A percentile compares a stretch with the other conserved stretches of the same genome.
These are phyloP conservation scores for Candida boidinii DNA, from an alignment of 805 yeast genomes.

Conservation along the genomic window DNA sequence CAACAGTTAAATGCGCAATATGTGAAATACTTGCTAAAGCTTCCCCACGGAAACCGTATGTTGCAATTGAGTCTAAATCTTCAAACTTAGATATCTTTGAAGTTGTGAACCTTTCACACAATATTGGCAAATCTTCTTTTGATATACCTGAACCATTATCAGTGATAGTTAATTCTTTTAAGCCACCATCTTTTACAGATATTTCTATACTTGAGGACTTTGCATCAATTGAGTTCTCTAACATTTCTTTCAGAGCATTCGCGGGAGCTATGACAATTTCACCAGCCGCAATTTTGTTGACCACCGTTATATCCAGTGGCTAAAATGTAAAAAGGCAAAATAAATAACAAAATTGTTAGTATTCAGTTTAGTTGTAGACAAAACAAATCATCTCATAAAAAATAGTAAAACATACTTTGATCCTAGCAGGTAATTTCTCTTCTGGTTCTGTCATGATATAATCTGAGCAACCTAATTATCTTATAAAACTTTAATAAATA, in stretches of 20 bases:
- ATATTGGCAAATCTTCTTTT: conserved; percentile 60
- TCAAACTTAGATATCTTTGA: conserved; percentile 71
- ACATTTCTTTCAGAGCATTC: conserved; percentile 86
- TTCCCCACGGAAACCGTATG: conserved; percentile 95
- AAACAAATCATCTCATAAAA: too few species aligned
- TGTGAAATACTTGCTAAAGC: conserved; percentile 94
- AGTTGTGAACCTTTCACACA: conserved; percentile 92
- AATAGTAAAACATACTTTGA: too few species aligned
- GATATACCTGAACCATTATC: conserved; percentile 86
- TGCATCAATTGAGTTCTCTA: conserved; percentile 92
- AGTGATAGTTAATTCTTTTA: conserved; percentile 74
- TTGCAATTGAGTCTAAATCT: conserved; percentile 60
- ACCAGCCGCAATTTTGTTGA: conserved; percentile 93
- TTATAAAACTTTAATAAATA: too few species aligned
- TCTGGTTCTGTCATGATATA: too few species aligned
- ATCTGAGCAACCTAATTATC: too few species aligned
- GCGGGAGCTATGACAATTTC: conserved; percentile 92
- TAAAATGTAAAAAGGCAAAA: too few species aligned
- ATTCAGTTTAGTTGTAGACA: too few species aligned
- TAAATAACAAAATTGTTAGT: too few species aligned
- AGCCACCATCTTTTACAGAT: conserved; percentile 84
- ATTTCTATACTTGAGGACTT: conserved; percentile 66
- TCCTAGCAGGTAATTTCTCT: too few species aligned
- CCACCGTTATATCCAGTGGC: conserved; percentile 57
- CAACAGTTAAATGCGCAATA: conserved; percentile 71